phyloP scores from a whole-genome alignment of 2,329 filamentous ascomycete genomes.

The Celoporthe dispersa region DNA sequence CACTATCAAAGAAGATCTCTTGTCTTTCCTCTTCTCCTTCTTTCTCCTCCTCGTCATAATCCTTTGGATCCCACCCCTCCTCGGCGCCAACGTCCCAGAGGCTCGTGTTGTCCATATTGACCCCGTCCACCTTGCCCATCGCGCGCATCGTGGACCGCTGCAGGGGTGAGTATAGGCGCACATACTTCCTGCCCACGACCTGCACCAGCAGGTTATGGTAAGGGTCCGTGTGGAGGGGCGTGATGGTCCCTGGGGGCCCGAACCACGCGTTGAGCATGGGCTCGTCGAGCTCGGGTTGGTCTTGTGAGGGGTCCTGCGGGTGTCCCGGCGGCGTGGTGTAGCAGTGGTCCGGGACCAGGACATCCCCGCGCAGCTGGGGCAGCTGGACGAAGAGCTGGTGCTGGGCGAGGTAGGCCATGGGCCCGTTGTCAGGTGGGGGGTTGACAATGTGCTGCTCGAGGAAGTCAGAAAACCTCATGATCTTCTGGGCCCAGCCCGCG shows the following conservation, averaged over 20 bases:
- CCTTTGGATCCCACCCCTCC: slow-evolving; percentile 59
- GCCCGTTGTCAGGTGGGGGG: neutral
- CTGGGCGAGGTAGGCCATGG: slow-evolving; percentile 86
- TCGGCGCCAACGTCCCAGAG: slow-evolving; percentile 74
- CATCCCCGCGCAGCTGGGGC: slow-evolving; percentile 74
- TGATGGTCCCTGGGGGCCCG: slow-evolving; percentile 84
- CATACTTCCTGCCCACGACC: slow-evolving; percentile 87
- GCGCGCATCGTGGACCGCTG: slow-evolving; percentile 65
- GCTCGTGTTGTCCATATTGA: slow-evolving; percentile 95
- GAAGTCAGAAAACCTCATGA: slow-evolving; percentile 77
- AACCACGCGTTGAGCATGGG: slow-evolving; percentile 91
- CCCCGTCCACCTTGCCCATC: slow-evolving; percentile 65
- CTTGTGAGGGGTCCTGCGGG: slow-evolving; percentile 41
- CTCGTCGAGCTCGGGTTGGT: slow-evolving; percentile 47
- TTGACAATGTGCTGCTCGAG: slow-evolving; percentile 62
- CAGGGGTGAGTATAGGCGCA: slow-evolving; percentile 80
- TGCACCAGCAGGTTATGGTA: slow-evolving; percentile 93
- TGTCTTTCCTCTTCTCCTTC: slow-evolving; percentile 41
- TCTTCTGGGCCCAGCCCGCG: slow-evolving; percentile 78
- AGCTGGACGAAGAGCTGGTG: slow-evolving; percentile 87
- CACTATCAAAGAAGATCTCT: slow-evolving; percentile 55
- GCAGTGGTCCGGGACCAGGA: slow-evolving; percentile 82
- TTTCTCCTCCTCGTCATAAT: slow-evolving; percentile 30
- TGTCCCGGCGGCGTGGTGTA: slow-evolving; percentile 70
- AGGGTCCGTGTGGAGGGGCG: slow-evolving; percentile 89